Conservation (phyloP, 306 rosid genomes). For the Citrullus amarus region DNA sequence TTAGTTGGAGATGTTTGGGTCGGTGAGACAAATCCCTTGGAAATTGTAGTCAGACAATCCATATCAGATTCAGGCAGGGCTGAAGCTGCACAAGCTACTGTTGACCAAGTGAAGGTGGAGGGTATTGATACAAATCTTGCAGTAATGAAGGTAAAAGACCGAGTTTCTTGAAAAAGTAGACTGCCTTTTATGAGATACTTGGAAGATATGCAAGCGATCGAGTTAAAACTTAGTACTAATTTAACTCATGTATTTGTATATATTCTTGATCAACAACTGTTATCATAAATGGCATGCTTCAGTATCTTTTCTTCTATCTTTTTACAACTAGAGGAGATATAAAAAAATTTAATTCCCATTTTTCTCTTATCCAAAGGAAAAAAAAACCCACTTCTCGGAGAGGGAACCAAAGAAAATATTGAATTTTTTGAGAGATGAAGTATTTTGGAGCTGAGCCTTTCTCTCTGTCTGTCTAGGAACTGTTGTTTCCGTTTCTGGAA, state of each 20-base stretch:
- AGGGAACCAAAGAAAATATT: neutral
- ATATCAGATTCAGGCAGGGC: conserved; percentile 58
- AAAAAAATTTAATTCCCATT: neutral
- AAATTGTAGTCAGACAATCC: conserved; percentile 60
- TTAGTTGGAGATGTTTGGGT: conserved; percentile 48
- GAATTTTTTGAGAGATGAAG: neutral
- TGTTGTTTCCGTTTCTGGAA: conserved; percentile 54
- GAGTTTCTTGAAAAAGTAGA: conserved; percentile 12
- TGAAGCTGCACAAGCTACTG: conserved; percentile 85
- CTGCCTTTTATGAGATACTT: conserved; percentile 7
- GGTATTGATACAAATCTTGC: conserved; percentile 93
- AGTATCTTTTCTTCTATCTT: neutral
- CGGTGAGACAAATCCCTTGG: conserved; percentile 71
- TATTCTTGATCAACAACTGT: neutral
- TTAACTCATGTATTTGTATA: neutral
- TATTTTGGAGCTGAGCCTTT: conserved; percentile 6
- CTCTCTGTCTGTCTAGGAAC: conserved; percentile 51
- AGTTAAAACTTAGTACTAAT: neutral
- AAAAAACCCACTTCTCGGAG: neutral
- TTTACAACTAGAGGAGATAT: neutral
- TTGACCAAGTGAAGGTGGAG: conserved; percentile 87
- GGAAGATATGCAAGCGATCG: conserved; percentile 10
- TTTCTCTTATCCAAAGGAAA: neutral
- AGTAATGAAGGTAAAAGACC: conserved; percentile 69
- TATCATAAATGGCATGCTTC: neutral